These are phyloP conservation scores for Penicillium taxi DNA, from an alignment of 495 filamentous ascomycete genomes.

Conservation along the genomic window DNA sequence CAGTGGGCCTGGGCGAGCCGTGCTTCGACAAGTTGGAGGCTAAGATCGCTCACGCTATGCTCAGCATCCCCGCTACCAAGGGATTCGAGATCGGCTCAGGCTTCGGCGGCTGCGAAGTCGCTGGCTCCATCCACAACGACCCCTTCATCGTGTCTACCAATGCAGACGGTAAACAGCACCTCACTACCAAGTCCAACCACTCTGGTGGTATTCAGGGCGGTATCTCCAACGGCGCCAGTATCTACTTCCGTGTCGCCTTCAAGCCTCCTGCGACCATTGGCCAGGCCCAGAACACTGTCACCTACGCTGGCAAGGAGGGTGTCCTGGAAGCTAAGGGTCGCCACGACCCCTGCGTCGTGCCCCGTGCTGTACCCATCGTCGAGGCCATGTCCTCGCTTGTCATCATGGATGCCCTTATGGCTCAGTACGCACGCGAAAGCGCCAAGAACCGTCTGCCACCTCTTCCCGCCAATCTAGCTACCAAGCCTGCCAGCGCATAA, in stretches of 20 bases:
- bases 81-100: slow-evolving; percentile 95
- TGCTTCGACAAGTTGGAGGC: slow-evolving; percentile 97
- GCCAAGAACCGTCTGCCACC: slow-evolving; percentile 37
- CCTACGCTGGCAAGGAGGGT: slow-evolving; percentile 68
- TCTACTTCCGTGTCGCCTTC: slow-evolving; percentile 95
- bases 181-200: slow-evolving; percentile 93
- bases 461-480: slow-evolving; percentile 32
- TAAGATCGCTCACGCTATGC: slow-evolving; percentile 89
- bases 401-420: slow-evolving; percentile 84
- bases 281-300: slow-evolving; percentile 78
- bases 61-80: slow-evolving; percentile 94
- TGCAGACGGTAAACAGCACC: slow-evolving; percentile 35
- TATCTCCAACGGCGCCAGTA: slow-evolving; percentile 87
- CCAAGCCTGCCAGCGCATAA: slow-evolving; percentile 18
- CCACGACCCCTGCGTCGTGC: slow-evolving; percentile 94
- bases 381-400: slow-evolving; percentile 92
- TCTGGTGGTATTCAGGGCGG: slow-evolving; percentile 95
- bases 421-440: slow-evolving; percentile 64
- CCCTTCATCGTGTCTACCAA: slow-evolving; percentile 60
- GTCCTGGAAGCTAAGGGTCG: slow-evolving; percentile 86
- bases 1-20: slow-evolving; percentile 84
- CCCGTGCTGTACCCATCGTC: slow-evolving; percentile 89
- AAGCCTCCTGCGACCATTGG: slow-evolving; percentile 95
- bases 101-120: slow-evolving; percentile 79
- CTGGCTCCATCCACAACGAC: slow-evolving; percentile 91